Evolutionary conservation across 306 rosid genomes (phyloP).

Genomic region (Pyrus communis): DNA sequence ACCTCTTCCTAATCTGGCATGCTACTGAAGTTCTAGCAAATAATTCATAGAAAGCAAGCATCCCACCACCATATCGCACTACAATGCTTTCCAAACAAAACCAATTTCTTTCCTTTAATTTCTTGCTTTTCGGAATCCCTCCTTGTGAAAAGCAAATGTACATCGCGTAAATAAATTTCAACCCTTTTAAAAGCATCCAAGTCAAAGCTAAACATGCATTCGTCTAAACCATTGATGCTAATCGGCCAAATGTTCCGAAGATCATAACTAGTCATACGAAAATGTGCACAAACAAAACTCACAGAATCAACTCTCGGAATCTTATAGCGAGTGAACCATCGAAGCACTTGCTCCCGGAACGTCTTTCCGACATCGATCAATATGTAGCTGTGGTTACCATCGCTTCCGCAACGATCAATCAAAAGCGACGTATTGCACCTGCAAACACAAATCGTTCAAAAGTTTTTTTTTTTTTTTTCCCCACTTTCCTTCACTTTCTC

Average conservation of each 20-base stretch:
- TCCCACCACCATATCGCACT: neutral
- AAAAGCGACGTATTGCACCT: constrained; percentile 91
- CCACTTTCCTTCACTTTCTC: neutral
- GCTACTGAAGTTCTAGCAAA: no score
- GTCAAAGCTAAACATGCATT: neutral
- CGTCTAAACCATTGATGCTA: neutral
- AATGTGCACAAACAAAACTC: constrained; percentile 23
- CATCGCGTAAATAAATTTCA: neutral
- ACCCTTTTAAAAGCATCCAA: neutral
- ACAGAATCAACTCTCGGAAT: constrained; percentile 91
- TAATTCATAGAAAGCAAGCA: no score
- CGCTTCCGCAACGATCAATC: constrained; percentile 60
- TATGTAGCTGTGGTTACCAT: constrained; percentile 50
- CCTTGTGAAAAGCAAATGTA: neutral
- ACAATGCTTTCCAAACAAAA: neutral
- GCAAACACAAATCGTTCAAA: constrained; percentile 14
- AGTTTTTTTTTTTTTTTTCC: neutral
- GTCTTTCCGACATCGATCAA: constrained; percentile 94
- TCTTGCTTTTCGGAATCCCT: neutral
- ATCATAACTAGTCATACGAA: neutral
- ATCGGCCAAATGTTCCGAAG: neutral
- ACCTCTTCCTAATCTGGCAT: no score
- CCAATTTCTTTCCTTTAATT: neutral
- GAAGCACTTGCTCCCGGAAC: constrained; percentile 81
- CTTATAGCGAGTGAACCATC: constrained; percentile 79